phyloP scores from a whole-genome alignment of 306 rosid genomes.

The peach (Prunus persica) region DNA sequence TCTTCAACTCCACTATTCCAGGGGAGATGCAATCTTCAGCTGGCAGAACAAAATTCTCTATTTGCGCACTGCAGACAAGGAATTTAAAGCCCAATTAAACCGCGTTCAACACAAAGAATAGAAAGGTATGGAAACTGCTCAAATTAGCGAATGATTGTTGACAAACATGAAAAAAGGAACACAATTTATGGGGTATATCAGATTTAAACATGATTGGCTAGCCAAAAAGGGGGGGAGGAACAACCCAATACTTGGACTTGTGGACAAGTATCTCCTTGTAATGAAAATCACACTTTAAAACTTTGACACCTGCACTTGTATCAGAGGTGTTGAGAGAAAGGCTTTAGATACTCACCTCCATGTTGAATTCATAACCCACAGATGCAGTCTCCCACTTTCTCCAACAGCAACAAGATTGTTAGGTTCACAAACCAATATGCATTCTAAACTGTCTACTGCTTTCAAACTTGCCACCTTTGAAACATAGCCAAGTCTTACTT shows the following conservation, averaged over 20 bases:
- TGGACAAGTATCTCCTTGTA: background rate
- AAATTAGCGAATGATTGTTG: background rate
- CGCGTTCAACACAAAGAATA: conserved; percentile 9
- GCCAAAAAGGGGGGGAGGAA: too few relatives aligned
- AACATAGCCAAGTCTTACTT: conserved; percentile 68
- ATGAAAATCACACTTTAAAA: background rate
- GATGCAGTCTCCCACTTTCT: conserved; percentile 76
- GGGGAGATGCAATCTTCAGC: conserved; percentile 51
- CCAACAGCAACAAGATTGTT: conserved; percentile 72
- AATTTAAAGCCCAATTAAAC: conserved; percentile 19
- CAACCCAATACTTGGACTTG: too few relatives aligned
- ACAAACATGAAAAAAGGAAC: background rate
- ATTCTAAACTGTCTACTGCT: conserved; percentile 43
- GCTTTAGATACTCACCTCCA: conserved; percentile 59
- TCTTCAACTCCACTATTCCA: conserved; percentile 75
- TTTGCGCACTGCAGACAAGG: conserved; percentile 56
- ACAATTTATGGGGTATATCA: background rate
- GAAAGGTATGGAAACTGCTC: background rate
- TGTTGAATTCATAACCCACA: conserved; percentile 83
- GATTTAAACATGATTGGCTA: background rate
- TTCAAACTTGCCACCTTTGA: conserved; percentile 56
- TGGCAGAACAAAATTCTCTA: conserved; percentile 47
- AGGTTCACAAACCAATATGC: conserved; percentile 75
- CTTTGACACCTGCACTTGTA: background rate
- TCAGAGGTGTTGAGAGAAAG: conserved; percentile 7